Evolutionary conservation across 208 protist species (phyloP).

Genomic region (Trypanosoma melophagium): DNA sequence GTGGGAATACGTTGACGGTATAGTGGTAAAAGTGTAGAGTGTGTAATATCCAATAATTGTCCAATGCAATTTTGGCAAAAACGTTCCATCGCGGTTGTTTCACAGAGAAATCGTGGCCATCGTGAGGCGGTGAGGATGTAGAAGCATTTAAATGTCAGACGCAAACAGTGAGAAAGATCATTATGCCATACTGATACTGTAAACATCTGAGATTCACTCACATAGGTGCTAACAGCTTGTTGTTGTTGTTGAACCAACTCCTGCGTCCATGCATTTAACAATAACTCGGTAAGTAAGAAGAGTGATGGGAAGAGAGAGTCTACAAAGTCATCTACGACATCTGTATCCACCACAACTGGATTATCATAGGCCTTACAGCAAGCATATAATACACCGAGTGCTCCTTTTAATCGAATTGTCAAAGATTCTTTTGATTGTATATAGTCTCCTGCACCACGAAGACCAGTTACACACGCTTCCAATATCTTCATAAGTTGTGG

Average conservation of each 20-base stretch:
- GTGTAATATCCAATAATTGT: constrained; percentile 32
- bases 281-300: constrained; percentile 47
- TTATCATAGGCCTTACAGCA: constrained; percentile 74
- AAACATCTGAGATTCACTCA: constrained; percentile 21
- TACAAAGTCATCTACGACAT: constrained; percentile 53
- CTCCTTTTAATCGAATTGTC: constrained; percentile 61
- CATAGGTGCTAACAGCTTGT: background rate
- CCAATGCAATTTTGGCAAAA: constrained; percentile 53
- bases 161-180: constrained; percentile 71
- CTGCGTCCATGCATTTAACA: constrained; percentile 43
- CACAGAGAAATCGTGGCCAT: constrained; percentile 69
- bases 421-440: constrained; percentile 18
- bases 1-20: constrained; percentile 30
- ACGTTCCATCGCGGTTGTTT: constrained; percentile 43
- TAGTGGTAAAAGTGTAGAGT: constrained; percentile 47
- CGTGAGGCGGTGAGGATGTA: constrained; percentile 45
- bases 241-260: constrained; percentile 26
- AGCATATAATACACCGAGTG: constrained; percentile 56
- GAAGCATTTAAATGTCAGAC: constrained; percentile 72
- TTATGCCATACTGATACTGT: constrained; percentile 33
- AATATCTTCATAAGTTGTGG: constrained; percentile 54
- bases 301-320: constrained; percentile 40
- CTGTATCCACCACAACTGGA: constrained; percentile 45
- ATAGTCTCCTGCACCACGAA: constrained; percentile 27
- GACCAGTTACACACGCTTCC: constrained; percentile 30